Base-by-base conservation (phyloP, 176 grass and related monocot species). In the Aegilops speltoides region DNA sequence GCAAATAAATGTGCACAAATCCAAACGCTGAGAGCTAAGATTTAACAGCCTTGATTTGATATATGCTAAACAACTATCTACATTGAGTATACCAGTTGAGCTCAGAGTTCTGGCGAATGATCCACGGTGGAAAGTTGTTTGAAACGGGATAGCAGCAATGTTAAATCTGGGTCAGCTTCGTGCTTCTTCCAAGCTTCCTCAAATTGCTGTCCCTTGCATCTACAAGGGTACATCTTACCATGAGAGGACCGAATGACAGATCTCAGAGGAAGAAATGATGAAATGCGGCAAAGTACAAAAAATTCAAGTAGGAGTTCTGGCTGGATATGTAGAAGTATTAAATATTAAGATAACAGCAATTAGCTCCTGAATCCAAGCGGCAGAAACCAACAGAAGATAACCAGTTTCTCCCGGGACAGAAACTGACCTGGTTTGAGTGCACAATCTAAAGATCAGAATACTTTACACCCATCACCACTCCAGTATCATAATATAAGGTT, bases 171-270 rank as follows among this genome's bases (percentile, higher is more conserved):
- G 37, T 99, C 97, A 86, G 66, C 69, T 85, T 90, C 91, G 80
- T 96, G 97, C 76, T 94, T 96, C 73, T 91, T 90, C 97, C 97
- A 99, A 37, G 86, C 82, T 76, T 84, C 87, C 83, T 96, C 78
- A 85, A 98, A 96, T 34, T 94, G 90, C n/a, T 78, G 67, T 9
- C 88, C 93, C 70, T 95, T 92, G 86, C 93, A 98, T 66, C 94
- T 99, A 67, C 76, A 83, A 29, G n/a, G 69, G 24, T 65, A 76
- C 13, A 43, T 37, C 37, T 36, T 87, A 71, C 43, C 19, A 45
- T 37, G 50, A 84, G 45, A 82, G 19, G 24, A 31, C 15, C 17
- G 15, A 76, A 76, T 7, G 23, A 61, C 52, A 34, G 13, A 59
- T 20, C 69, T 66, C 15, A 0, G 3, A 48, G 11, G 26, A 9